These are phyloP conservation scores for Populus trichocarpa DNA, from an alignment of 441 rosid genomes.

Conservation along the genomic window DNA sequence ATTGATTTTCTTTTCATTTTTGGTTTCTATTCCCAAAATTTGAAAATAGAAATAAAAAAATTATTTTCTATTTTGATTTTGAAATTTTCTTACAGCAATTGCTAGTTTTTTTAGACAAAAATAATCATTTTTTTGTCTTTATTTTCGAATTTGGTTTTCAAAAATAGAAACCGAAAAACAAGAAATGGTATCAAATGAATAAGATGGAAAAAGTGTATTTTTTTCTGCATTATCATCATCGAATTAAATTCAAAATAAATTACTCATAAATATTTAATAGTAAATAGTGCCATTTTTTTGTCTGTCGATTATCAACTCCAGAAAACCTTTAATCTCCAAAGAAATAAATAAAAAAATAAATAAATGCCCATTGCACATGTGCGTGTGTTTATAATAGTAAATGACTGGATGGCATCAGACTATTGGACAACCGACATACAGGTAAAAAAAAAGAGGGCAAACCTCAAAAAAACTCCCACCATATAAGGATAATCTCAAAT, in stretches of 20 bases:
- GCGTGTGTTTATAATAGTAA: not conserved
- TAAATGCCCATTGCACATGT: not conserved
- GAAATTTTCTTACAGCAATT: not conserved
- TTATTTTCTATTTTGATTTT: no score
- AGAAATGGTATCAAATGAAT: no score
- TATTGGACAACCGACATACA: not conserved
- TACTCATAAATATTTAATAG: not conserved
- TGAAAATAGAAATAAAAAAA: no score
- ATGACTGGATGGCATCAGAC: not conserved
- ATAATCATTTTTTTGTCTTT: not conserved
- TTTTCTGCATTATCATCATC: not conserved
- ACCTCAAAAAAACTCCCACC: not conserved
- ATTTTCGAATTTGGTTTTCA: no score
- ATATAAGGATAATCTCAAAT: not conserved
- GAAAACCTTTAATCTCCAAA: not conserved
- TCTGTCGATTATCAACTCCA: no score
- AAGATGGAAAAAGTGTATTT: no score
- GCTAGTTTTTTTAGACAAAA: not conserved
- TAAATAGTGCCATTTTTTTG: no score
- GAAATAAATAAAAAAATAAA: no score
- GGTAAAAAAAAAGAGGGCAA: not conserved
- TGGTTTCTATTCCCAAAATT: no score
- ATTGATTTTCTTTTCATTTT: no score
- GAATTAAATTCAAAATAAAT: not conserved
- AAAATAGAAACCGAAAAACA: no score